Evolutionary conservation across 371 early-diverging fungal genomes (phyloP), one percentile per base, ranked within the genome.

Genomic region (Massospora cicadina): DNA sequence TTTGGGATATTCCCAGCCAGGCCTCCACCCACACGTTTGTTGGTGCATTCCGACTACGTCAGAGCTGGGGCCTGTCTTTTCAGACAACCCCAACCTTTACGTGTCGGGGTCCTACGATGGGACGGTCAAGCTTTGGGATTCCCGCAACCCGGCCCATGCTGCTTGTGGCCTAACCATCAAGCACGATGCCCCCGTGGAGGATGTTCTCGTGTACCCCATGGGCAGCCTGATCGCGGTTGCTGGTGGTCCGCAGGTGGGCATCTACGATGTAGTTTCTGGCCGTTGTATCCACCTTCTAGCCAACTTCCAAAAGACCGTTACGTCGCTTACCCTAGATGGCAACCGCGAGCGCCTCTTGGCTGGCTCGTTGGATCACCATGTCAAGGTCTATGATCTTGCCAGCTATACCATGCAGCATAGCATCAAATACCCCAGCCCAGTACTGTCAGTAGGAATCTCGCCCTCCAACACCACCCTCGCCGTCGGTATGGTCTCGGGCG

Each of bases 271-370:
- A 43, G 74, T 92, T 57, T 77, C 81, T 65, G 91, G 95, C 54
- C 77, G 85, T 53, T 72, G 76, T 32, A 72, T 91, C 68, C 83
- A 86, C 33, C 74, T 82, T 17, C 68, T 95, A 43, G 80, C 81
- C 58, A 93, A 91, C 73, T 92, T 91, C 71, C 92, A 93, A 78
- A 97, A 97, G 81, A 91, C 92, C 12, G 83, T 95, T 66, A 97
- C 95, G 2, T 80, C 84, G 58, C 69, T 94, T 77, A 79, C 82
- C 63, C 81, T 95, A 64, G 90, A 94, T 76, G 81, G 82, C 56
- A 73, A 78, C 10, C 77, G 79, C 60, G 79, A 86, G 7, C 78
- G 89, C 21, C 76, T 97, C 61, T 75, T 95, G 53, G 85, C 91
- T 0, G 95, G 94, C 13, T 89, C 92, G 32, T 77, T 95, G 65